These are phyloP conservation scores for Aspergillus niger DNA, from an alignment of 2,329 filamentous ascomycete species.

Conservation along the genomic window DNA sequence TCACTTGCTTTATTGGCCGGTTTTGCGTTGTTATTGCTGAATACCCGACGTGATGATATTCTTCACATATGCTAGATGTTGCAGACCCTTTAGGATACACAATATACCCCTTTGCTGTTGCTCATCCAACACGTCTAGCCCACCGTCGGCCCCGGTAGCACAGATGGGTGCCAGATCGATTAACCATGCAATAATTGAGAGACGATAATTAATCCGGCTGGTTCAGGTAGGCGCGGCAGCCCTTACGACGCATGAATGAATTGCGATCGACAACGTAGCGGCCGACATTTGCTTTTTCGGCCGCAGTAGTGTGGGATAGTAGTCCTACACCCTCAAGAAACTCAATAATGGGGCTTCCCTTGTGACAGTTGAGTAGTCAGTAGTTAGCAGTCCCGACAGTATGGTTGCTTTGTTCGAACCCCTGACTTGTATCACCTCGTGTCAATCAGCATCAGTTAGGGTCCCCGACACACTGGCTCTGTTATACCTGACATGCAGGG, in stretches of 20 bases:
- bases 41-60: not conserved
- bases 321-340: not conserved
- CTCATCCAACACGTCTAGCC: not conserved
- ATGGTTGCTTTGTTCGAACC: not conserved
- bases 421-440: not conserved
- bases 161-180: not conserved
- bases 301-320: constrained; percentile 4
- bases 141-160: constrained; percentile 1
- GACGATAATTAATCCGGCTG: not conserved
- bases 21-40: not conserved
- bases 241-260: not conserved
- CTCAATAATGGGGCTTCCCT: not conserved
- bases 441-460: not conserved
- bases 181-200: not conserved
- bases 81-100: not conserved
- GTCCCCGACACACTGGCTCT: not conserved
- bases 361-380: not conserved
- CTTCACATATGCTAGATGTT: not conserved
- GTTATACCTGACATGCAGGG: not conserved
- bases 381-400: not conserved
- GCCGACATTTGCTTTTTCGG: constrained; percentile 7
- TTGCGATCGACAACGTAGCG: constrained; percentile 4
- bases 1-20: not conserved
- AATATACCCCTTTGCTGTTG: not conserved
- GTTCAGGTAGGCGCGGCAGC: too few relatives aligned